phyloP scores from a whole-genome alignment of 768 basidiomycete species.

The Rhizopogon vulgaris region DNA sequence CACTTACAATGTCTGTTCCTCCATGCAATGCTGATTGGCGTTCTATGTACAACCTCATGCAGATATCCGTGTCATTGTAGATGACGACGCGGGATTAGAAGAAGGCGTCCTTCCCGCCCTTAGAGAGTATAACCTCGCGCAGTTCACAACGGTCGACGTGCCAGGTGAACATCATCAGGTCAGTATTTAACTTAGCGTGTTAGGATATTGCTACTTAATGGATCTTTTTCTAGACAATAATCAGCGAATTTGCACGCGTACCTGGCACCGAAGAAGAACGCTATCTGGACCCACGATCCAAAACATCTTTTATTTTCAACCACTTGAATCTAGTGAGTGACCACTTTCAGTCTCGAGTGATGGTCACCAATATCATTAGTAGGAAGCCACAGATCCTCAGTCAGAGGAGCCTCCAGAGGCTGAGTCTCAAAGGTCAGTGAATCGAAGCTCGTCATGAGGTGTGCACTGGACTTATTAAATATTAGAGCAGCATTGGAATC shows the following conservation, averaged over 20 bases:
- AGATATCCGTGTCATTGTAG: conserved; percentile 90
- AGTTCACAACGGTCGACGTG: conserved; percentile 85
- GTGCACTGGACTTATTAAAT: not conserved
- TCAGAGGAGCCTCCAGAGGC: conserved; percentile 53
- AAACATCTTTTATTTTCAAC: conserved; percentile 76
- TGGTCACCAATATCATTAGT: conserved; percentile 6
- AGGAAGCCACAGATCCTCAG: conserved; percentile 78
- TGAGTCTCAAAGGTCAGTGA: conserved; percentile 70
- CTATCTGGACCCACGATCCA: conserved; percentile 80
- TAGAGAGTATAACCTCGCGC: conserved; percentile 79
- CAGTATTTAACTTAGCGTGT: conserved; percentile 13
- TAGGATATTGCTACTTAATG: conserved; percentile 2
- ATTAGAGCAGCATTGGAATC: conserved; percentile 65
- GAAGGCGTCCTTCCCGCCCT: conserved; percentile 72
- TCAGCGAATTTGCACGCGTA: conserved; percentile 66
- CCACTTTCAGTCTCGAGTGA: conserved; percentile 21
- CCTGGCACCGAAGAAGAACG: conserved; percentile 47
- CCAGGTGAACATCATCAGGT: conserved; percentile 74
- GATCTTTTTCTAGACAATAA: conserved; percentile 55
- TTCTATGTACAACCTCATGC: conserved; percentile 10
- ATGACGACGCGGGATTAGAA: conserved; percentile 80
- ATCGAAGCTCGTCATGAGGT: not conserved
- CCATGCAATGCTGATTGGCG: not conserved
- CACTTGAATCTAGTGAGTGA: conserved; percentile 66
- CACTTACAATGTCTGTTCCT: conserved; percentile 3